Base-by-base conservation (phyloP, 2,329 filamentous ascomycete genomes). In the Penicillium verrucosum region DNA sequence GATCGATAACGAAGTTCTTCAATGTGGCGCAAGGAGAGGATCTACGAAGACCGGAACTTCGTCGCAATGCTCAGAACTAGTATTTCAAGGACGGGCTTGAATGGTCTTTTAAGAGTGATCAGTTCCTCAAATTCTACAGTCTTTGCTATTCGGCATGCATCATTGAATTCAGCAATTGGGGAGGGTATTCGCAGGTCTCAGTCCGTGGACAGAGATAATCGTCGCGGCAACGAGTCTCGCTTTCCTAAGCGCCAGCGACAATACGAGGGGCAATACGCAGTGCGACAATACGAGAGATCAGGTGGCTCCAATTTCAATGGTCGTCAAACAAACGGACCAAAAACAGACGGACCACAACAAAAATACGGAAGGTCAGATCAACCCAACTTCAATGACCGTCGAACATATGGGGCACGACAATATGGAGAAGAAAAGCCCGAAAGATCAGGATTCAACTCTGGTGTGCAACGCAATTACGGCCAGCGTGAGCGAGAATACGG, bases 111-210 rank as follows among this genome's bases (percentile, higher is more conserved):
- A 11, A 16, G 42, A 25, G 40, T 27, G 12, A 21, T 51, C 14
- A 23, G n/a, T 5, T 38, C 43, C 9, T 43, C 51, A 7, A 30
- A 42, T 21, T 42, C 43, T 58, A 57, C 54, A 54, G 21, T 16
- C 16, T 52, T 67, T 59, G 58, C 51, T 23, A 65, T 68, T 34
- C 79, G 80, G 58, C 67, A 76, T 67, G 81, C 82, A 23, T 87
- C 85, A 41, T 80, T 90, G 40, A 82, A 79, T 58, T 88, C 87
- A 10, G 88, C 87, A 42, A 91, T 92, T 66, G 83, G 85, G 62
- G 79, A 82, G 44, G 88, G 88, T 14, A 78, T 90, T 53, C 83
- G 85, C 67, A 76, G 70, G 72, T 83, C 63, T 12, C 64, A 52
- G 29, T 16, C 23, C 53, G 54, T 42, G 12, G 45, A 42, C 25